Percentiles rank a stretch among this genome's conserved stretches.
Evolutionary conservation across 345 rosid genomes (phyloP).

Genomic region (Syzygium aqueum): DNA sequence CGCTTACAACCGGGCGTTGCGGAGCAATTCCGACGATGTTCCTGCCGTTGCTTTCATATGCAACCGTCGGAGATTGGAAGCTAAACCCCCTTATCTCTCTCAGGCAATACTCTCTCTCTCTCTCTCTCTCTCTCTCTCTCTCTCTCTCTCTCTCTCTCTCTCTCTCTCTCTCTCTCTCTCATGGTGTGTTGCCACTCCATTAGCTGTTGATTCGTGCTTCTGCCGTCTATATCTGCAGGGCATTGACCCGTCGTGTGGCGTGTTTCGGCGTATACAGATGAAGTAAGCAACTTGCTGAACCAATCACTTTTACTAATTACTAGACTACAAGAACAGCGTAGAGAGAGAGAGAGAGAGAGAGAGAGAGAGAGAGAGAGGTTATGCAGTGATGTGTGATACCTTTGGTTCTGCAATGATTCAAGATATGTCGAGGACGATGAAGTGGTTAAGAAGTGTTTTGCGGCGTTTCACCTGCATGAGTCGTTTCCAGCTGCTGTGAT

Average conservation of each 20-base stretch:
- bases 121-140: background rate
- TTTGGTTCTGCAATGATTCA: background rate
- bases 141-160: background rate
- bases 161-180: background rate
- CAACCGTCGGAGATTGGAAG: constrained; percentile 47
- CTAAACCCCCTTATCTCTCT: constrained; percentile 67
- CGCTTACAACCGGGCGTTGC: constrained; percentile 43
- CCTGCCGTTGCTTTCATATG: constrained; percentile 61
- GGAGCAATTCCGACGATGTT: constrained; percentile 3
- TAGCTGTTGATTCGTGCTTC: background rate
- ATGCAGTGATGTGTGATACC: background rate
- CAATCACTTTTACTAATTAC: background rate
- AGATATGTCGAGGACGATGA: constrained; percentile 80
- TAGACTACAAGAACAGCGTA: background rate
- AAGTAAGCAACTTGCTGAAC: constrained; percentile 33
- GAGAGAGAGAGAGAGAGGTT: background rate
- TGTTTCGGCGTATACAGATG: constrained; percentile 58
- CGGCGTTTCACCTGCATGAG: constrained; percentile 74
- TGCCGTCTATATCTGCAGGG: constrained; percentile 24
- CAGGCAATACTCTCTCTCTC: constrained; percentile 24
- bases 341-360: background rate
- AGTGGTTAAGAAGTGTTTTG: constrained; percentile 64
- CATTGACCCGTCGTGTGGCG: constrained; percentile 49
- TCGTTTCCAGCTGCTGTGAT: constrained; percentile 46
- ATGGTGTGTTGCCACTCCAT: background rate